Percentiles rank a stretch among this genome's conserved stretches.
Conservation (phyloP, 1,284 basidiomycete species). For the Ceratobasidium sp. region DNA sequence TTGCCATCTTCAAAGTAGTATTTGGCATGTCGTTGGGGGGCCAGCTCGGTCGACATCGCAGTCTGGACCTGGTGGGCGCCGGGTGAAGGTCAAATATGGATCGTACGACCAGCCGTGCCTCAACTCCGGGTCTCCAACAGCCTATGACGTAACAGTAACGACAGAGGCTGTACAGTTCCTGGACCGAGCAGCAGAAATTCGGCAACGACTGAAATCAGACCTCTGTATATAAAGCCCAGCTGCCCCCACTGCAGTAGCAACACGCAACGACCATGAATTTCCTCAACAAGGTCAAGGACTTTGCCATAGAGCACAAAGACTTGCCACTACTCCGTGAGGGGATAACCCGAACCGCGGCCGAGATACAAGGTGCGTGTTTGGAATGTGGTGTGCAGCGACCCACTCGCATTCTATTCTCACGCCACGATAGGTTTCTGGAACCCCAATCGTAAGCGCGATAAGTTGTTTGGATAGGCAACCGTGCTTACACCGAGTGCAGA, state of each 20-base stretch:
- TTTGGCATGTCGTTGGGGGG: conserved; percentile 21
- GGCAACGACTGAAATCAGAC: conserved; percentile 34
- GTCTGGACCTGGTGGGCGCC: background rate
- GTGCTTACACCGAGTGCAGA: conserved; percentile 58
- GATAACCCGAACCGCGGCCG: conserved; percentile 57
- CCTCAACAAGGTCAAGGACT: conserved; percentile 53
- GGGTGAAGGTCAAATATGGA: background rate
- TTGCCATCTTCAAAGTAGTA: conserved; percentile 45
- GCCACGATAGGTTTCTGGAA: conserved; percentile 51
- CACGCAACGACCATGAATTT: conserved; percentile 53
- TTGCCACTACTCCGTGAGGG: conserved; percentile 58
- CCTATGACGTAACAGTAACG: conserved; percentile 29
- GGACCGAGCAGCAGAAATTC: conserved; percentile 1
- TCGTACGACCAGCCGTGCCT: background rate
- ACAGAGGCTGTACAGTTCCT: conserved; percentile 37
- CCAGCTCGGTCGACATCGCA: background rate
- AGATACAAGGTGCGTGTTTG: conserved; percentile 44
- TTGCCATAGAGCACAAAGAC: conserved; percentile 51
- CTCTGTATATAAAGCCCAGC: conserved; percentile 24
- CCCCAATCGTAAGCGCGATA: conserved; percentile 63
- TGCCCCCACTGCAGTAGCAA: background rate
- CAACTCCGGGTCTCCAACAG: background rate
- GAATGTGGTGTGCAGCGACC: conserved; percentile 1
- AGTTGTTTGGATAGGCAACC: background rate
- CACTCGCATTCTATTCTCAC: conserved; percentile 4